Evolutionary conservation across 2,329 filamentous ascomycete genomes (phyloP).

Genomic region (Cladosporium sp.): DNA sequence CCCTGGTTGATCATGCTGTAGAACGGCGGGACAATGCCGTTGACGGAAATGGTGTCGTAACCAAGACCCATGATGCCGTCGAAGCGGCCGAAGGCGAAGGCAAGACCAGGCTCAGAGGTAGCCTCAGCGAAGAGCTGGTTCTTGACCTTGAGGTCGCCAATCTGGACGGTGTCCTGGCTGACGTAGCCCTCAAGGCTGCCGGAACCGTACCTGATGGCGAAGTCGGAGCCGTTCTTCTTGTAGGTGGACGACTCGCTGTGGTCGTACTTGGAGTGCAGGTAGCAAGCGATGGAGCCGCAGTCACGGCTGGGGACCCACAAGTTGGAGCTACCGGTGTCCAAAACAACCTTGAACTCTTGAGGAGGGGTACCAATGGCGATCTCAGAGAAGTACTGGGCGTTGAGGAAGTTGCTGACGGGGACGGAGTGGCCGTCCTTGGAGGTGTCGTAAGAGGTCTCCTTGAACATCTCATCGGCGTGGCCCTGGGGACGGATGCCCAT

Average conservation of each 20-base stretch:
- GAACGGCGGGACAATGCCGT: constrained; percentile 89
- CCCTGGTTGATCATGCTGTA: constrained; percentile 92
- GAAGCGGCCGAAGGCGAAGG: constrained; percentile 95
- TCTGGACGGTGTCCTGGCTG: constrained; percentile 79
- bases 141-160: constrained; percentile 86
- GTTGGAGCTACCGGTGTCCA: constrained; percentile 98
- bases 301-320: constrained; percentile 91
- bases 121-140: constrained; percentile 94
- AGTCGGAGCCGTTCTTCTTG: constrained; percentile 88
- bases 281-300: constrained; percentile 96
- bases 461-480: constrained; percentile 75
- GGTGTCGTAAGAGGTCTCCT: constrained; percentile 62
- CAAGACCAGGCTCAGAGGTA: constrained; percentile 89
- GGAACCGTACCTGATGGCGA: constrained; percentile 93
- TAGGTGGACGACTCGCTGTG: constrained; percentile 82
- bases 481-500: constrained; percentile 71
- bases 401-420: constrained; percentile 94
- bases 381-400: constrained; percentile 98
- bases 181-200: constrained; percentile 91
- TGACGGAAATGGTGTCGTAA: constrained; percentile 95
- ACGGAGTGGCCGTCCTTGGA: constrained; percentile 68
- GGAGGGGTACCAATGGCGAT: constrained; percentile 88
- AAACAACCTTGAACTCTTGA: constrained; percentile 95
- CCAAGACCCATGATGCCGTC: constrained; percentile 95
- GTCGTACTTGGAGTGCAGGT: constrained; percentile 95